These are phyloP conservation scores for Tolypocladium tropicale DNA, from an alignment of 2,329 filamentous ascomycete genomes.

Conservation along the genomic window DNA sequence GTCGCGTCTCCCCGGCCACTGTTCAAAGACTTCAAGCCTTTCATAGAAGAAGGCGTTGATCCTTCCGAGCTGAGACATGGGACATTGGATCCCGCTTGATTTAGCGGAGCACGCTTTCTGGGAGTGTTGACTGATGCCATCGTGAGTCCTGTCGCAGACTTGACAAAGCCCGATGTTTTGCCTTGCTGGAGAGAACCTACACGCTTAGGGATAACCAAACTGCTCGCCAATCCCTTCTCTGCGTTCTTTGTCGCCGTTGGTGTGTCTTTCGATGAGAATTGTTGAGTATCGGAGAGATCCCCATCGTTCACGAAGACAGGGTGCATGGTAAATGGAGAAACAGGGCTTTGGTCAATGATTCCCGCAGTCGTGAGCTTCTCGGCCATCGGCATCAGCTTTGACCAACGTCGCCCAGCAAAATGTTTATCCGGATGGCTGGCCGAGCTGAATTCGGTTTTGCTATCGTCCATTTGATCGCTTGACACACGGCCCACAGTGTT, in stretches of 20 bases:
- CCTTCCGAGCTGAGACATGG: not conserved
- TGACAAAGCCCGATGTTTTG: not conserved
- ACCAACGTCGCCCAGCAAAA: not conserved
- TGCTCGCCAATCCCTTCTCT: not conserved
- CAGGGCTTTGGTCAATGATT: not conserved
- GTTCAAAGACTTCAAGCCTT: not conserved
- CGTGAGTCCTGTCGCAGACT: not conserved
- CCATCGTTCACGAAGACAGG: not conserved
- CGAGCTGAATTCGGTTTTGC: not conserved
- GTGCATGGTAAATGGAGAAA: constrained; percentile 6
- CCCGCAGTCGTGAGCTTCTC: too few species aligned
- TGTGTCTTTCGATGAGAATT: not conserved
- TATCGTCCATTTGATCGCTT: constrained; percentile 18
- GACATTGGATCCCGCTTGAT: not conserved
- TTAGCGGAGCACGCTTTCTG: too few species aligned
- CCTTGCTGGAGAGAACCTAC: not conserved
- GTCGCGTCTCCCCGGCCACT: not conserved
- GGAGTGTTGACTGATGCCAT: not conserved
- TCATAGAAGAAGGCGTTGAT: not conserved
- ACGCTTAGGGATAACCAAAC: not conserved
- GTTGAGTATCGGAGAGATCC: not conserved
- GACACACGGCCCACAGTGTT: constrained; percentile 16
- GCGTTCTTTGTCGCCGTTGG: too few species aligned
- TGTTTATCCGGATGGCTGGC: not conserved
- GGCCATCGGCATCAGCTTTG: not conserved